A percentile compares a stretch with the other conserved stretches of the same genome.
Evolutionary conservation across 164 flowering plant genomes (phyloP).

Genomic region (Stephania cephalantha): DNA sequence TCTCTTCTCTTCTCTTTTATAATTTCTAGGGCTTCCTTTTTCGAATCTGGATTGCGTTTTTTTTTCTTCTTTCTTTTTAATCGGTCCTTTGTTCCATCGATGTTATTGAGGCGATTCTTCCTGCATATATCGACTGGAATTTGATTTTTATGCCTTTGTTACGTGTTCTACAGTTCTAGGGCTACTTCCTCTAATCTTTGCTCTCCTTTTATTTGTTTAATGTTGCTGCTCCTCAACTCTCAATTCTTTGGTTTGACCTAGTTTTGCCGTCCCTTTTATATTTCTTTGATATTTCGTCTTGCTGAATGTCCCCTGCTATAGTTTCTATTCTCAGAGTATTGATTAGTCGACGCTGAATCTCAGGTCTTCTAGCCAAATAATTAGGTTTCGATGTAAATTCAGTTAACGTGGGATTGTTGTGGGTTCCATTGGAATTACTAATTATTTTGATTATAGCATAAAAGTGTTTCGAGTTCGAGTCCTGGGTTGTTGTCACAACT

Average conservation of each 20-base stretch:
- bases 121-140: background rate
- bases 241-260: background rate
- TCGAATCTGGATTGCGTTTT: background rate
- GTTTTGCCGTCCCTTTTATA: background rate
- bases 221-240: background rate
- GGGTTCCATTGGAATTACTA: no score
- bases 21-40: conserved; percentile 1
- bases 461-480: no score
- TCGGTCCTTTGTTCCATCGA: background rate
- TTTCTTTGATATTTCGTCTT: background rate
- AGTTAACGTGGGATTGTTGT: no score
- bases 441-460: no score
- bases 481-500: no score
- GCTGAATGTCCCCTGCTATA: background rate
- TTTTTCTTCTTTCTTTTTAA: background rate
- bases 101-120: background rate
- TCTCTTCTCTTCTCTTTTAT: background rate
- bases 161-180: background rate
- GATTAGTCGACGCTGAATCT: no score
- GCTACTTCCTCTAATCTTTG: background rate
- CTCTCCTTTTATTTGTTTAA: background rate
- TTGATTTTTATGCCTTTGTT: background rate
- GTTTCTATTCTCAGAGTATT: no score
- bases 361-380: no score
- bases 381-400: no score